Base-by-base conservation (phyloP, 139 green algal species). In the Closterium sp. region DNA sequence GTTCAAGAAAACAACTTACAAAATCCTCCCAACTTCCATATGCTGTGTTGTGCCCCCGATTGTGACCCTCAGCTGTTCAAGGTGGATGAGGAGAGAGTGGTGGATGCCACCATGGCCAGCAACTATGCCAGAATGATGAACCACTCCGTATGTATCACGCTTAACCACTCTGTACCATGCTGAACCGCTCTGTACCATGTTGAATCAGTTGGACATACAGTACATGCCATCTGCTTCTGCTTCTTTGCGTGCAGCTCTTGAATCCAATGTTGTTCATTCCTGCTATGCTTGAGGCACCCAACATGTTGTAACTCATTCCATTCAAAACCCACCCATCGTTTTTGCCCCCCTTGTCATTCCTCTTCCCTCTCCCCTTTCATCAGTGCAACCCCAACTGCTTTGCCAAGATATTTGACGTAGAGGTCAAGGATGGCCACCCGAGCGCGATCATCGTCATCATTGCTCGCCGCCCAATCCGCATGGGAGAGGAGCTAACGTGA, bases 321-420 rank as follows among this genome's bases (percentile, higher is more conserved):
- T n/a, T n/a, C n/a, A n/a, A n/a, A n/a, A n/a, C n/a, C n/a, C n/a
- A n/a, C 50, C 13, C 50, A 73, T 73, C 50, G 10, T 73, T 73
- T 73, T 1, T 73, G 4, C 50, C 50, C 50, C 17, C 9, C 17
- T 2, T 21, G 0, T 79, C 62, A 13, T 13, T 79, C 62, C 17
- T 2, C 62, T 19, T 79, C 19, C 62, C 62, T 22, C 62, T 27
- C 27, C 62, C 62, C 62, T 13, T 79, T 79, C 17, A 24, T 91
- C 91, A 94, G 91, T 94, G 91, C 89, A 28, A 87, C 28, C 91
- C 91, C 29, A 94, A 94, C 73, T 94, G 91, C 32, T 89, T 92
- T 31, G 91, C 91, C 42, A 94, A 94, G 29, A 94, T 94, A 50
- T 28, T 94, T 13, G 91, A 94, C 86, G 31, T 91, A 28, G 32